Evolutionary conservation across 257 asterid genomes (phyloP).

Genomic region (Avicennia marina): DNA sequence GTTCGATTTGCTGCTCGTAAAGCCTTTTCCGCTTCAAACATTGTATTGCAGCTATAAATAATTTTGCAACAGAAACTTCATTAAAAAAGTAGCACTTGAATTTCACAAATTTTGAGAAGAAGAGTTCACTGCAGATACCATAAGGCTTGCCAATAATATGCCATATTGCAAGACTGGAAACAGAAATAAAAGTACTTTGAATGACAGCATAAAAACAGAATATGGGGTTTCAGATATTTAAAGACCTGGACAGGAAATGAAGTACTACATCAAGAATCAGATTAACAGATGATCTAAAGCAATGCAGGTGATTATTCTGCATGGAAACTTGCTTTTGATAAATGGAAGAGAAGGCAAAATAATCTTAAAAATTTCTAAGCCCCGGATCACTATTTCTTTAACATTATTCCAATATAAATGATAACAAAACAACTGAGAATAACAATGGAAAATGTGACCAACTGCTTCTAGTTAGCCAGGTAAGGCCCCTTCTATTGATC

Average conservation of each 20-base stretch:
- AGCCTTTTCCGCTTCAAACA: constrained; percentile 82
- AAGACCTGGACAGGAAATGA: constrained; percentile 6
- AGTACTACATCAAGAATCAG: not conserved
- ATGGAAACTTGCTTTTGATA: not conserved
- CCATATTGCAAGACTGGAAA: too few species aligned
- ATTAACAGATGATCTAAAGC: not conserved
- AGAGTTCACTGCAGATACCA: too few species aligned
- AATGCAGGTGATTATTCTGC: not conserved
- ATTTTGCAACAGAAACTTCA: constrained; percentile 3
- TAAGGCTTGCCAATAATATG: too few species aligned
- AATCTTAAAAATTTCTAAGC: not conserved
- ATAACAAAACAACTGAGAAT: not conserved
- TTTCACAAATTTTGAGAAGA: not conserved
- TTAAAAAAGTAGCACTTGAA: constrained; percentile 11
- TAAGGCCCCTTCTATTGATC: too few species aligned
- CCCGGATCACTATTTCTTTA: not conserved
- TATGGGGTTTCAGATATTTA: not conserved
- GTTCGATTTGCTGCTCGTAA: constrained; percentile 75
- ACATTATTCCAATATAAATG: not conserved
- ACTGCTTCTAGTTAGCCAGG: too few species aligned
- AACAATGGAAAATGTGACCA: not conserved
- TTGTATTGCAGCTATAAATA: constrained; percentile 70
- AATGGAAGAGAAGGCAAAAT: not conserved
- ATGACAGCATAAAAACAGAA: not conserved
- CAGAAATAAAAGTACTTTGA: too few species aligned